Evolutionary conservation across 805 yeast species (phyloP).

Genomic region (Naumovozyma baii): DNA sequence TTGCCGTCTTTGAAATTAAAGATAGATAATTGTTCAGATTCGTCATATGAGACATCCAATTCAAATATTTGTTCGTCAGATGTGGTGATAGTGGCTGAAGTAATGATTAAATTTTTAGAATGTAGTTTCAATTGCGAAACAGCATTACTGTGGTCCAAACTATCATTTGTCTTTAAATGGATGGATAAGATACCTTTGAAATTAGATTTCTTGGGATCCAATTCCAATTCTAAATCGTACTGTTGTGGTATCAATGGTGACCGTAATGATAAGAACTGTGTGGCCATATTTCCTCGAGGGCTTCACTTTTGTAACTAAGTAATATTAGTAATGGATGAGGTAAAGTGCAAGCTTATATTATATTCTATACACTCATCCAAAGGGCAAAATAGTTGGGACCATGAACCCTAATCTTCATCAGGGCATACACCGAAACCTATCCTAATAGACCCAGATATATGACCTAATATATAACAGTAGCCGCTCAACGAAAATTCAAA

Average conservation of each 20-base stretch:
- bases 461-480: too few species aligned
- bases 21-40: slow-evolving; percentile 5
- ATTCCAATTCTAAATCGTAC: slow-evolving; percentile 32
- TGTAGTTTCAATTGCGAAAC: slow-evolving; percentile 13
- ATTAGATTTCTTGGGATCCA: slow-evolving; percentile 39
- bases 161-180: slow-evolving; percentile 1
- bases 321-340: too few species aligned
- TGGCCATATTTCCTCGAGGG: neutral
- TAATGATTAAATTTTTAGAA: slow-evolving; percentile 26
- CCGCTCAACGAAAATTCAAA: too few species aligned
- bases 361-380: too few species aligned
- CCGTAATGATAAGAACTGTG: neutral
- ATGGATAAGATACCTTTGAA: slow-evolving; percentile 32
- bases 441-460: too few species aligned
- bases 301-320: neutral
- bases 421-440: too few species aligned
- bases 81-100: slow-evolving; percentile 35
- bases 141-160: neutral
- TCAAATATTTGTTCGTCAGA: slow-evolving; percentile 22
- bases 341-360: too few species aligned
- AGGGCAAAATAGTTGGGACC: too few species aligned
- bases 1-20: slow-evolving; percentile 7
- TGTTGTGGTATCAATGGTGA: neutral
- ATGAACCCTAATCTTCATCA: too few species aligned
- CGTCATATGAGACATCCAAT: slow-evolving; percentile 19